phyloP scores from a whole-genome alignment of 2,329 filamentous ascomycete genomes.

The Calonectria pseudoreteaudii region DNA sequence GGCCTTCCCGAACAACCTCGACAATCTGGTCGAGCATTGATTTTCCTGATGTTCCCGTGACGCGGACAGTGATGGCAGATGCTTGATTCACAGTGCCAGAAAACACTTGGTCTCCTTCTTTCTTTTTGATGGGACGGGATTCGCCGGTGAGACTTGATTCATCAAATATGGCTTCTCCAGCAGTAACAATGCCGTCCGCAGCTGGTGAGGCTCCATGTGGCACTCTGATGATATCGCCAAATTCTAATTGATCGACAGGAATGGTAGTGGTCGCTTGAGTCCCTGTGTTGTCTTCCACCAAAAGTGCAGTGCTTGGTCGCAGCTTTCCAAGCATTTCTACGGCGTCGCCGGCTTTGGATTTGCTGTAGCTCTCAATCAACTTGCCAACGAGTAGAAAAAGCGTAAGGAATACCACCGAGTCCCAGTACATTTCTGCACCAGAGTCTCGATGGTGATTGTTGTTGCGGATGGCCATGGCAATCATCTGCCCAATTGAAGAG shows the following conservation, averaged over 20 bases:
- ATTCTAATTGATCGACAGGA: slow-evolving; percentile 78
- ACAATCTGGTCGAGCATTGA: slow-evolving; percentile 88
- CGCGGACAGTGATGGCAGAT: slow-evolving; percentile 68
- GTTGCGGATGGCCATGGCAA: slow-evolving; percentile 65
- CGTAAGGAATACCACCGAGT: slow-evolving; percentile 92
- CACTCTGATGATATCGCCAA: slow-evolving; percentile 80
- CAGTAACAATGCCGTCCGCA: slow-evolving; percentile 78
- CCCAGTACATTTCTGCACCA: slow-evolving; percentile 76
- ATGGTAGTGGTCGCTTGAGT: slow-evolving; percentile 55
- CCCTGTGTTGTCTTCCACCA: slow-evolving; percentile 64
- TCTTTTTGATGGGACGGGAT: slow-evolving; percentile 75
- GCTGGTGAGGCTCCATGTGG: slow-evolving; percentile 86
- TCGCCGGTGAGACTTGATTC: slow-evolving; percentile 92
- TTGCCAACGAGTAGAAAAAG: slow-evolving; percentile 83
- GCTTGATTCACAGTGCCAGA: slow-evolving; percentile 82
- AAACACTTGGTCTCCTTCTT: slow-evolving; percentile 72
- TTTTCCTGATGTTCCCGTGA: slow-evolving; percentile 73
- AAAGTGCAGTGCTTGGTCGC: slow-evolving; percentile 79
- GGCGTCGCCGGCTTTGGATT: slow-evolving; percentile 89
- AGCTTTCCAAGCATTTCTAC: slow-evolving; percentile 83
- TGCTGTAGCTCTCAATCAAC: slow-evolving; percentile 90
- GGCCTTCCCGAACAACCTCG: slow-evolving; percentile 80
- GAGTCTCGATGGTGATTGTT: slow-evolving; percentile 34
- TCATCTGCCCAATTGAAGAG: slow-evolving; percentile 82
- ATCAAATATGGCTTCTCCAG: slow-evolving; percentile 78